These are phyloP conservation scores for Sclerotiophoma versabilis DNA, from an alignment of 2,329 filamentous ascomycete genomes.

Conservation along the genomic window DNA sequence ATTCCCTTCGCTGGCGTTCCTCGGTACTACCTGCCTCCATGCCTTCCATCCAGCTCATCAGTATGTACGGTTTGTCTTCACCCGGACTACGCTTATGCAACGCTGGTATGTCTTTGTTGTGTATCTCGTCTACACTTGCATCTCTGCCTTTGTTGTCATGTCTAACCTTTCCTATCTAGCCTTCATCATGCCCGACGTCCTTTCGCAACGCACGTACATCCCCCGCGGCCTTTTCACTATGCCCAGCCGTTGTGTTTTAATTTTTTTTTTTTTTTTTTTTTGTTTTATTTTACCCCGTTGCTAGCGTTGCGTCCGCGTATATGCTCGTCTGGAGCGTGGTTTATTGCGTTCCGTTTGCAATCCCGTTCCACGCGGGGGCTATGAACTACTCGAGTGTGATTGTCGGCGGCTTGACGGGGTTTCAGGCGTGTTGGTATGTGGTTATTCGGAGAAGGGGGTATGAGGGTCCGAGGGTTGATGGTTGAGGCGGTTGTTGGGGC, in stretches of 20 bases:
- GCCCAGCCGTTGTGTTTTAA: conserved; percentile 39
- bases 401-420: conserved; percentile 59
- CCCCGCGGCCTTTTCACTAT: conserved; percentile 67
- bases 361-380: conserved; percentile 54
- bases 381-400: conserved; percentile 65
- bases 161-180: conserved; percentile 65
- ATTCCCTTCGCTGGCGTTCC: conserved; percentile 60
- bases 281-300: conserved; percentile 60
- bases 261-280: too few relatives aligned
- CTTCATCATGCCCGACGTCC: conserved; percentile 63
- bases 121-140: conserved; percentile 58
- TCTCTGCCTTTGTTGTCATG: conserved; percentile 56
- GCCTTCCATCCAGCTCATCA: conserved; percentile 55
- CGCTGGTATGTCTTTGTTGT: conserved; percentile 61
- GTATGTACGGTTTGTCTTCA: conserved; percentile 60
- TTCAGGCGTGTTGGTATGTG: conserved; percentile 57
- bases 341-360: conserved; percentile 63
- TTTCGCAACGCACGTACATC: conserved; percentile 52
- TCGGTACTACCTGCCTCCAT: conserved; percentile 54
- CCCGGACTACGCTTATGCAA: conserved; percentile 53
- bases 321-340: conserved; percentile 68
- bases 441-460: conserved; percentile 51
- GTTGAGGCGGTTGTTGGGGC: conserved; percentile 19
- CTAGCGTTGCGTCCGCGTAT: conserved; percentile 62
- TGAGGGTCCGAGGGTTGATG: conserved; percentile 44